Evolutionary conservation across 2,329 filamentous ascomycete species (phyloP), one percentile per base, ranked within the genome.

Genomic region (Trichoderma semiorbis): DNA sequence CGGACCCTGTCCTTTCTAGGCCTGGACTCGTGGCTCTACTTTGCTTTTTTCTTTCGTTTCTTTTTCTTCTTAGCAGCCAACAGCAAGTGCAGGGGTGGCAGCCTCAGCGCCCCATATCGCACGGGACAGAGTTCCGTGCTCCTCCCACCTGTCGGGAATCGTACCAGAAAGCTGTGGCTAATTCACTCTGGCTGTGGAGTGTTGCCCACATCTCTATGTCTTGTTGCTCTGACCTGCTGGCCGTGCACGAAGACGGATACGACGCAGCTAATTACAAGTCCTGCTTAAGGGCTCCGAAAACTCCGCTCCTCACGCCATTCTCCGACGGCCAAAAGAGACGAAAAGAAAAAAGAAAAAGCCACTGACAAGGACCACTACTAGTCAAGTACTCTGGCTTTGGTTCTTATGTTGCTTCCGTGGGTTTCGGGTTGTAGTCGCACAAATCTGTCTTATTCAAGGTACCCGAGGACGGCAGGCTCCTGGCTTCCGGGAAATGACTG

Each of bases 301-400:
- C 70, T 69, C 65, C 65, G 65, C 57, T 58, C 12, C 21, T 72
- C 53, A 63, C 55, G 64, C 70, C 65, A 72, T 36, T 60, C 65
- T 72, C 65, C 32, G 64, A 34, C 58, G 14, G 28, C 28, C n/a
- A 34, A 28, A 62, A 58, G 34, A n/a, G 28, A 21, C 14, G 24
- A 21, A 62, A 58, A 26, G 24, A 24, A 58, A 43, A 16, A 39
- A 24, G 21, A 39, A n/a, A 53, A 47, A 62, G 57, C 67, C 39
- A 36, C 39, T 53, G n/a, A 21, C 67, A 53, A 28, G 57, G 65
- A 50, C 62, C 36, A 24, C 30, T 36, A 5, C 57, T 62, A 28
- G 55, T 30, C 50, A 12, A 32, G 36, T 50, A 12, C 12, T 21
- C 21, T 18, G 28, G 50, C 21, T 43, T 24, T 34, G 32, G 34